phyloP scores from a whole-genome alignment of 202 grass and related monocot species.

The Cymbopogon flexuosus region DNA sequence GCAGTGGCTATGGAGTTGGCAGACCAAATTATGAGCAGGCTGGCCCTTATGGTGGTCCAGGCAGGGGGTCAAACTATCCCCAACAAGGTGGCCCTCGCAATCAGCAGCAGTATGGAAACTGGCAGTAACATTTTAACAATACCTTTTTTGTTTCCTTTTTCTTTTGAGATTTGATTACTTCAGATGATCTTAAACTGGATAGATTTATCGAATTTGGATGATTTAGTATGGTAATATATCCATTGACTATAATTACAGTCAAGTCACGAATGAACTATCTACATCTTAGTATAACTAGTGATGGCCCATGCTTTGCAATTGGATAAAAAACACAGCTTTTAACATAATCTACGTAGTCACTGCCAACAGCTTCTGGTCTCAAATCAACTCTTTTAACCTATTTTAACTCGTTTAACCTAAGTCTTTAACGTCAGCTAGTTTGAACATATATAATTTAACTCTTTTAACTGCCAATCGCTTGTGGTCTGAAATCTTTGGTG shows the following conservation, averaged over 20 bases:
- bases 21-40: conserved; percentile 60
- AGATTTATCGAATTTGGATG: background rate
- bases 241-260: background rate
- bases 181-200: background rate
- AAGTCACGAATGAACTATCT: background rate
- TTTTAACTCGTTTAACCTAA: no score
- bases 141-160: background rate
- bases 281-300: background rate
- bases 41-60: conserved; percentile 46
- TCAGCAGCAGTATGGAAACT: conserved; percentile 64
- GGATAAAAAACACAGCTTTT: no score
- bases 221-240: background rate
- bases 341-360: background rate
- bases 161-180: background rate
- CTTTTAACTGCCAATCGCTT: no score
- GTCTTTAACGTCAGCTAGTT: no score
- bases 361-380: background rate
- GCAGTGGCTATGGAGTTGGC: conserved; percentile 42
- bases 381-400: background rate
- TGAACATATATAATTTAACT: no score
- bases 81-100: conserved; percentile 50
- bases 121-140: conserved; percentile 38
- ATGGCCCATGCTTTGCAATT: background rate
- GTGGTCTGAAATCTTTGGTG: no score
- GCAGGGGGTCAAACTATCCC: conserved; percentile 46